Evolutionary conservation across 2,329 filamentous ascomycete genomes (phyloP).

Genomic region (Hypoxylon sp.): DNA sequence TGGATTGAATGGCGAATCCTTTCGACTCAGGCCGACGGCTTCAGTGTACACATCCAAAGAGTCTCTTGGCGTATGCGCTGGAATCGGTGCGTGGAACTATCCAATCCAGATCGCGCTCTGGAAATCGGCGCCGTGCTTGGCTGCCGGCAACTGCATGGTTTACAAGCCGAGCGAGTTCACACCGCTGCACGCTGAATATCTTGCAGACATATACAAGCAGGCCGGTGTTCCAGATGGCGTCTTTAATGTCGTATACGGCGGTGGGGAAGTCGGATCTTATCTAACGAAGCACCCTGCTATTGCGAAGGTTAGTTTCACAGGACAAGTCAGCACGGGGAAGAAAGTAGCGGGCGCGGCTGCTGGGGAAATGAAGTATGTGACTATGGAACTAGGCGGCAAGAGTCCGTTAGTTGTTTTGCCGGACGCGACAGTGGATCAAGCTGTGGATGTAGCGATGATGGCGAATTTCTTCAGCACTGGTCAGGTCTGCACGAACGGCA

Average conservation of each 20-base stretch:
- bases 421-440: conserved; percentile 81
- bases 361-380: conserved; percentile 87
- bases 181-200: conserved; percentile 80
- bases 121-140: conserved; percentile 88
- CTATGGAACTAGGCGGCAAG: conserved; percentile 93
- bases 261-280: conserved; percentile 80
- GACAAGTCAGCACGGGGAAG: conserved; percentile 84
- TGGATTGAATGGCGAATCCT: conserved; percentile 84
- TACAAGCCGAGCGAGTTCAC: conserved; percentile 93
- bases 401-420: conserved; percentile 84
- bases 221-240: conserved; percentile 85
- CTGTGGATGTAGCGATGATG: conserved; percentile 92
- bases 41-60: conserved; percentile 88
- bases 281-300: conserved; percentile 79
- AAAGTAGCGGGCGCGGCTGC: conserved; percentile 84
- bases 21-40: conserved; percentile 78
- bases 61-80: conserved; percentile 84
- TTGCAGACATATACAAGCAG: conserved; percentile 82
- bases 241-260: conserved; percentile 89
- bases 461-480: conserved; percentile 94
- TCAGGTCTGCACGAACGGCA: conserved; percentile 94
- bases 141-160: conserved; percentile 89
- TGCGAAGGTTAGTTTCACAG: conserved; percentile 91
- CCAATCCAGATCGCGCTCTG: conserved; percentile 91
- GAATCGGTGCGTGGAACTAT: conserved; percentile 93